Percentiles rank a stretch among this genome's conserved stretches.
Conservation (phyloP, 116 monocot species). For the Papilionanthe hybrid region DNA sequence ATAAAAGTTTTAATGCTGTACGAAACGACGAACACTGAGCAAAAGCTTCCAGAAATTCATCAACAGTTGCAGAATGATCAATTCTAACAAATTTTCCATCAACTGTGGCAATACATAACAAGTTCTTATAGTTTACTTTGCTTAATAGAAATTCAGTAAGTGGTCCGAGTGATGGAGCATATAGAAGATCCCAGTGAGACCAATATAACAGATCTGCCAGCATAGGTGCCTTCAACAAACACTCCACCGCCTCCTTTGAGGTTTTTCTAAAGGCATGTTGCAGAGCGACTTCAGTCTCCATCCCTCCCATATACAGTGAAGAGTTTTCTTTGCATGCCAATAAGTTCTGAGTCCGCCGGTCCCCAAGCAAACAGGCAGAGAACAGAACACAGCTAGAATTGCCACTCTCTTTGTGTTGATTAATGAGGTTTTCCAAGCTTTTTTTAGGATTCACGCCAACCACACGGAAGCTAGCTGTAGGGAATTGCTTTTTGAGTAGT, state of each 20-base stretch:
- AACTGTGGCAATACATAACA: slow-evolving; percentile 64
- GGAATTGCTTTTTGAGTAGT: slow-evolving; percentile 78
- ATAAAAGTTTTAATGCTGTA: slow-evolving; percentile 73
- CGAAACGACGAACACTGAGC: slow-evolving; percentile 66
- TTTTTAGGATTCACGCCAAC: slow-evolving; percentile 40
- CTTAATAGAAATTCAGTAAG: slow-evolving; percentile 70
- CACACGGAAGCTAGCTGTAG: slow-evolving; percentile 53
- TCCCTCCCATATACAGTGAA: neutral
- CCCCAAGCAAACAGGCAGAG: slow-evolving; percentile 55
- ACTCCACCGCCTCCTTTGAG: slow-evolving; percentile 65
- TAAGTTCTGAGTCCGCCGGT: slow-evolving; percentile 16
- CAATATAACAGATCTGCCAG: slow-evolving; percentile 74
- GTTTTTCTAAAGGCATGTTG: slow-evolving; percentile 15
- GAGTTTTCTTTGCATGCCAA: neutral
- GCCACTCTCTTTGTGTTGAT: slow-evolving; percentile 22
- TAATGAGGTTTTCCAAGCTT: slow-evolving; percentile 19
- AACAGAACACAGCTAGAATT: slow-evolving; percentile 41
- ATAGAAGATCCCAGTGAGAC: slow-evolving; percentile 91
- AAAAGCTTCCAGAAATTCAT: slow-evolving; percentile 83
- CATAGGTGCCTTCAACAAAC: slow-evolving; percentile 82
- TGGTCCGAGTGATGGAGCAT: slow-evolving; percentile 72
- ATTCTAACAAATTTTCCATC: slow-evolving; percentile 78
- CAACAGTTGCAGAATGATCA: slow-evolving; percentile 59
- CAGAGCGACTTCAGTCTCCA: slow-evolving; percentile 11
- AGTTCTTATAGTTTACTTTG: slow-evolving; percentile 27